These are phyloP conservation scores for Leishmania guyanensis DNA, from an alignment of 208 protist genomes.

Conservation along the genomic window DNA sequence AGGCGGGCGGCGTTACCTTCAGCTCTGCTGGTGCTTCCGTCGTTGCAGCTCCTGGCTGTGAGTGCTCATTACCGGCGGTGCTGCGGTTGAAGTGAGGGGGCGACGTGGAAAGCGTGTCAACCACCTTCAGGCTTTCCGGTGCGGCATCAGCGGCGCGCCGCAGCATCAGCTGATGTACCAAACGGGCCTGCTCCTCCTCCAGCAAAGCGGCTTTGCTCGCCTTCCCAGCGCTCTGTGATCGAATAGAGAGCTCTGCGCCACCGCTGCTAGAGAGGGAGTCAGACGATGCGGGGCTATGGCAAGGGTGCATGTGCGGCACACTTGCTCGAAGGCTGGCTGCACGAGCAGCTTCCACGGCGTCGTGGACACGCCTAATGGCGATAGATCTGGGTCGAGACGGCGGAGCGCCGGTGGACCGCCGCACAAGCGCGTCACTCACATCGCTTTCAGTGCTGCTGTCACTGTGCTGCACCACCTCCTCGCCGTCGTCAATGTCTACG, in stretches of 20 bases:
- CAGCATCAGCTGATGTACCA: constrained; percentile 22
- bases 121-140: neutral
- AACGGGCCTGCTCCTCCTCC: constrained; percentile 24
- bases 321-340: neutral
- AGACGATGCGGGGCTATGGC: neutral
- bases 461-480: constrained; percentile 1
- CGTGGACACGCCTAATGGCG: neutral
- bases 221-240: neutral
- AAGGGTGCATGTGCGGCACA: neutral
- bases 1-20: neutral
- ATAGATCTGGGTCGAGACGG: neutral
- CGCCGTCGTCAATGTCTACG: constrained; percentile 15
- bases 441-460: constrained; percentile 6
- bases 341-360: constrained; percentile 7
- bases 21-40: neutral
- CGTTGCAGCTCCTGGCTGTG: neutral
- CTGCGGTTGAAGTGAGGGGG: neutral
- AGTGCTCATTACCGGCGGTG: neutral
- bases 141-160: neutral
- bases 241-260: neutral
- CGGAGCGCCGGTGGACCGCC: neutral
- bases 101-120: neutral
- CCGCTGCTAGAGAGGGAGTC: neutral
- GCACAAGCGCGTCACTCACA: neutral
- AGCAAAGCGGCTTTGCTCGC: neutral